Evolutionary conservation across 2,329 filamentous ascomycete genomes (phyloP), one percentile per base, ranked within the genome.

Genomic region (Claviceps sp.): DNA sequence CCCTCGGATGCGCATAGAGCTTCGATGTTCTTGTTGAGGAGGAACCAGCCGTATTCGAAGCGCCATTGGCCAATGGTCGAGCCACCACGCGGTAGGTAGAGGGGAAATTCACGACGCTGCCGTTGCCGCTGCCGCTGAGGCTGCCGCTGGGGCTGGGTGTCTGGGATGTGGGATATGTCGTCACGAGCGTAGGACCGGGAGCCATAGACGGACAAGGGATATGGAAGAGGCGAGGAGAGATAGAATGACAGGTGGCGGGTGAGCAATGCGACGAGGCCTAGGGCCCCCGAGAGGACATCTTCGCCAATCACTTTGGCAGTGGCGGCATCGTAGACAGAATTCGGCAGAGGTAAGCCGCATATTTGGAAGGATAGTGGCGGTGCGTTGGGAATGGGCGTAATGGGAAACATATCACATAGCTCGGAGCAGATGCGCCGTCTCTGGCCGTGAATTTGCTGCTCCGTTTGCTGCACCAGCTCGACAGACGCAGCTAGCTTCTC

Each of bases 11-110:
- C 70, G 54, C 80, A 83, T 3, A 84, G 70, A 0, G 74, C 69
- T 60, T 97, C 90, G 52, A 98, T 90, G 62, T 97, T 75, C 68
- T 97, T 96, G 71, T 97, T 97, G 14, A 98, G 76, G n/a, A 97
- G 72, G 61, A 97, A 98, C 63, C 95, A 93, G 11, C 77, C 93
- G 65, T 97, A 98, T 61, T 97, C 91, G 66, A 97, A 97, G 2
- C 91, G 83, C 70, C 91, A 97, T 46, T 89, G 81, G 0, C 88
- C 81, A 2, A 79, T 77, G 0, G 62, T 77, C n/a, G 70, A 86
- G 67, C 77, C 78, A 16, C 78, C 77, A 2, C 76, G 69, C 0
- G 75, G 75, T 0, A 81, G 63, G 66, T 90, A 90, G 0, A 98
- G 76, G 0, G 93, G 93, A 60, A 95, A 98, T 5, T 81, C 82